Percentiles rank a stretch among this genome's conserved stretches.
Conservation (phyloP, 208 protist species). For the Leishmania major region DNA sequence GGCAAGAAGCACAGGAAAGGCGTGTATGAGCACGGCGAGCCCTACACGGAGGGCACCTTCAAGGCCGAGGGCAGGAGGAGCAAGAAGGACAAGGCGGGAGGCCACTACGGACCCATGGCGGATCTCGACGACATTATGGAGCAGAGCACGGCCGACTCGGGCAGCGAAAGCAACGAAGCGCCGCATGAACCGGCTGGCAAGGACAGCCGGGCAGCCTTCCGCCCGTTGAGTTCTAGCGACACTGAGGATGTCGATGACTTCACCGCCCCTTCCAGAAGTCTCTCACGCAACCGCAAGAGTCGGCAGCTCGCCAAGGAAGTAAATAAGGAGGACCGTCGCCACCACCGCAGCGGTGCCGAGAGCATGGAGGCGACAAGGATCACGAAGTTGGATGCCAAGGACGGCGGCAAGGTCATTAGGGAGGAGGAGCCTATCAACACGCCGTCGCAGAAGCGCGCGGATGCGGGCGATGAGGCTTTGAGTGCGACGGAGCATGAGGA, state of each 20-base stretch:
- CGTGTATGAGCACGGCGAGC: slow-evolving; percentile 26
- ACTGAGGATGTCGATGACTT: slow-evolving; percentile 20
- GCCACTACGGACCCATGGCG: slow-evolving; percentile 15
- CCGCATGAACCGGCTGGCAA: slow-evolving; percentile 28
- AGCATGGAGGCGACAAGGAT: not conserved
- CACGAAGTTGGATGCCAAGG: not conserved
- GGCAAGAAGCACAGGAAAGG: slow-evolving; percentile 2
- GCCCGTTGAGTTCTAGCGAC: slow-evolving; percentile 5
- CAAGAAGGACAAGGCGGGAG: slow-evolving; percentile 13
- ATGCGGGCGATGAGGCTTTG: not conserved
- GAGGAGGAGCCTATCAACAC: slow-evolving; percentile 19
- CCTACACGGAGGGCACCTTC: slow-evolving; percentile 42
- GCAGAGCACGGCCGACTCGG: not conserved
- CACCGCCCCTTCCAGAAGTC: slow-evolving; percentile 20
- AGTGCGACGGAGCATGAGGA: not conserved
- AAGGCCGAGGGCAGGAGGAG: slow-evolving; percentile 12
- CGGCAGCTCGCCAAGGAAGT: slow-evolving; percentile 8
- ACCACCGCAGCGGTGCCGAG: slow-evolving; percentile 10
- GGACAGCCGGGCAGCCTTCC: not conserved
- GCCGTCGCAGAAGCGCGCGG: not conserved
- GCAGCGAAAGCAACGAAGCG: slow-evolving; percentile 16
- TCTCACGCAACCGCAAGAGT: slow-evolving; percentile 19
- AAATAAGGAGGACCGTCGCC: slow-evolving; percentile 6
- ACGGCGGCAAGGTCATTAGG: slow-evolving; percentile 3
- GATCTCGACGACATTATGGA: slow-evolving; percentile 18